phyloP scores from a whole-genome alignment of 495 filamentous ascomycete genomes.

The Bombardia bombarda region DNA sequence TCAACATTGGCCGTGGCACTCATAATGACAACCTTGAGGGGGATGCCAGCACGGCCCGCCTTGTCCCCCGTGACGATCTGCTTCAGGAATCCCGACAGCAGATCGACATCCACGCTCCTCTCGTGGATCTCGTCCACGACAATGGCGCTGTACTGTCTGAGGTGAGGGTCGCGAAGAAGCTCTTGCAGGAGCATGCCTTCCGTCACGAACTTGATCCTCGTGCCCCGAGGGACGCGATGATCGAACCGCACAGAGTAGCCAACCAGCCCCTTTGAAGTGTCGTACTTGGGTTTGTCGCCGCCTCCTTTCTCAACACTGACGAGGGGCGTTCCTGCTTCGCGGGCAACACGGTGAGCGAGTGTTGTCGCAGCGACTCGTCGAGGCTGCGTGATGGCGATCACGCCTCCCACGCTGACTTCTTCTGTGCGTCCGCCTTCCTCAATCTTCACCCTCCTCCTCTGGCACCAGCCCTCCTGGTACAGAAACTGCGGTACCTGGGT shows the following conservation, averaged over 20 bases:
- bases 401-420: constrained; percentile 60
- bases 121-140: constrained; percentile 98
- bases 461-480: constrained; percentile 71
- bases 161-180: constrained; percentile 74
- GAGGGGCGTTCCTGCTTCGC: constrained; percentile 81
- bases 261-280: constrained; percentile 58
- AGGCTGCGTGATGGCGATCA: constrained; percentile 93
- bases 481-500: constrained; percentile 95
- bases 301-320: constrained; percentile 28
- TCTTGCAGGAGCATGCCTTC: constrained; percentile 97
- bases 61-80: constrained; percentile 55
- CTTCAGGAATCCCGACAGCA: constrained; percentile 80
- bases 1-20: constrained; percentile 91
- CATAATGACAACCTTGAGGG: constrained; percentile 90
- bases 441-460: constrained; percentile 44
- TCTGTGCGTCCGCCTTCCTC: constrained; percentile 26
- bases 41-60: constrained; percentile 55
- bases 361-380: constrained; percentile 92
- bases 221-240: constrained; percentile 59
- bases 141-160: constrained; percentile 79
- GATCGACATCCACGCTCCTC: constrained; percentile 90
- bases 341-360: constrained; percentile 78
- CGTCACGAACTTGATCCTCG: constrained; percentile 85
- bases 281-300: constrained; percentile 16
- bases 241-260: constrained; percentile 96